Percentiles rank a stretch among this genome's conserved stretches.
phyloP scores from a whole-genome alignment of 768 basidiomycete species.

The Dioszegia hungarica region DNA sequence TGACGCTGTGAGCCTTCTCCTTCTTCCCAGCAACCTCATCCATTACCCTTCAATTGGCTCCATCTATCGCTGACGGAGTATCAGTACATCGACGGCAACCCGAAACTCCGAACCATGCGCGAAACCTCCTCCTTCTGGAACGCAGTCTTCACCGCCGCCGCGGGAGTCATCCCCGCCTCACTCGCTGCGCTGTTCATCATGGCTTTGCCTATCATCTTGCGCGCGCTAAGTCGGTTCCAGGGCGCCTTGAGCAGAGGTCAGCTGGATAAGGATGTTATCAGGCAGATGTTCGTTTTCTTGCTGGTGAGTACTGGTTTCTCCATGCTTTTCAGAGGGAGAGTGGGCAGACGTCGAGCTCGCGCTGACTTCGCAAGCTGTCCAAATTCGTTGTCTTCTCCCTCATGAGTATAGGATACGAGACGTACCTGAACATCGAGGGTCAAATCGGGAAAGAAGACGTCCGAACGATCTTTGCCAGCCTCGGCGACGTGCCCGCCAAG shows the following conservation, averaged over 20 bases:
- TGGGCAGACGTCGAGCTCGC: too few relatives aligned
- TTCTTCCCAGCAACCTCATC: not conserved
- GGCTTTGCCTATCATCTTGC: constrained; percentile 31
- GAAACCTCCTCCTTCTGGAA: constrained; percentile 19
- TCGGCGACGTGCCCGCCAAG: constrained; percentile 32
- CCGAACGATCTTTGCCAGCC: constrained; percentile 15
- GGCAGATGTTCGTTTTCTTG: constrained; percentile 33
- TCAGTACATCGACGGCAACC: not conserved
- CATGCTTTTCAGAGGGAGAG: too few relatives aligned
- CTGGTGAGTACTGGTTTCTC: constrained; percentile 16
- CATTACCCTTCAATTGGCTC: not conserved
- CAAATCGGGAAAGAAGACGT: constrained; percentile 21
- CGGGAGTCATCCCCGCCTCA: constrained; percentile 26
- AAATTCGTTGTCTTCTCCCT: constrained; percentile 39
- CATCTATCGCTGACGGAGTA: too few relatives aligned
- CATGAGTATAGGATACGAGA: constrained; percentile 34
- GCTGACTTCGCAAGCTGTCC: constrained; percentile 18
- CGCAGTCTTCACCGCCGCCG: constrained; percentile 24
- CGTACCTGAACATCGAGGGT: constrained; percentile 20
- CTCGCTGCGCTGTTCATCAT: constrained; percentile 31
- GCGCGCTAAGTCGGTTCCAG: constrained; percentile 27
- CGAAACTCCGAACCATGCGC: constrained; percentile 11
- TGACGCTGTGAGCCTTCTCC: constrained; percentile 15
- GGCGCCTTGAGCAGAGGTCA: constrained; percentile 33
- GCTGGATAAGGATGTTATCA: constrained; percentile 34